Evolutionary conservation across 305 asterid species (phyloP).

Genomic region (Solanum chacoense): DNA sequence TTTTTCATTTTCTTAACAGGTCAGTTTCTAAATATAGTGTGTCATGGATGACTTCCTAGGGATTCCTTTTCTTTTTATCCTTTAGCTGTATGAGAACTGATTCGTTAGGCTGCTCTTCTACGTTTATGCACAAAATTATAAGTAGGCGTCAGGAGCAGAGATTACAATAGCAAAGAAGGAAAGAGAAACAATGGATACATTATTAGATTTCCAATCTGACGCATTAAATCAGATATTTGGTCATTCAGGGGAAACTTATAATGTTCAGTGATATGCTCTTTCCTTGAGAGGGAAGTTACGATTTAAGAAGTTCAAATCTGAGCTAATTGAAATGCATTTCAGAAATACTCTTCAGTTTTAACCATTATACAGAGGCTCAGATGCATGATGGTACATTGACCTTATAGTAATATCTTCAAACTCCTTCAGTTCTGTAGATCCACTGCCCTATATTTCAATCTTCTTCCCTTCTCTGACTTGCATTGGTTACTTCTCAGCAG

Average conservation of each 20-base stretch:
- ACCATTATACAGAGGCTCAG: not conserved
- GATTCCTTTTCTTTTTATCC: not conserved
- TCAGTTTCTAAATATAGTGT: not conserved
- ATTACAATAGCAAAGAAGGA: not conserved
- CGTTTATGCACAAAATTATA: not conserved
- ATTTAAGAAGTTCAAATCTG: not conserved
- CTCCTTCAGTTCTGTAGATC: not conserved
- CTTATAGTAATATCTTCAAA: not conserved
- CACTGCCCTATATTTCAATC: not conserved
- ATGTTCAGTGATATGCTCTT: not conserved
- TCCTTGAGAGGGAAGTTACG: not conserved
- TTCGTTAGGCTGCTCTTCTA: not conserved
- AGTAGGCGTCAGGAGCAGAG: not conserved
- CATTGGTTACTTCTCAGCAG: not conserved
- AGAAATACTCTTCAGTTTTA: not conserved
- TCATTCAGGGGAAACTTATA: not conserved
- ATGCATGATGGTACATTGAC: not conserved
- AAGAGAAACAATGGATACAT: not conserved
- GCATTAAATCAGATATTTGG: not conserved
- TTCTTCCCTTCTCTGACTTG: not conserved
- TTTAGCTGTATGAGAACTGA: not conserved
- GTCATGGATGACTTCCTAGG: not conserved
- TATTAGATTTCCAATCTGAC: not conserved
- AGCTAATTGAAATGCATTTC: not conserved
- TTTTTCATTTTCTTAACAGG: not conserved